Percentiles rank a stretch among this genome's conserved stretches.
These are phyloP conservation scores for Biscogniauxia sp. DNA, from an alignment of 2,329 filamentous ascomycete species.

Conservation along the genomic window DNA sequence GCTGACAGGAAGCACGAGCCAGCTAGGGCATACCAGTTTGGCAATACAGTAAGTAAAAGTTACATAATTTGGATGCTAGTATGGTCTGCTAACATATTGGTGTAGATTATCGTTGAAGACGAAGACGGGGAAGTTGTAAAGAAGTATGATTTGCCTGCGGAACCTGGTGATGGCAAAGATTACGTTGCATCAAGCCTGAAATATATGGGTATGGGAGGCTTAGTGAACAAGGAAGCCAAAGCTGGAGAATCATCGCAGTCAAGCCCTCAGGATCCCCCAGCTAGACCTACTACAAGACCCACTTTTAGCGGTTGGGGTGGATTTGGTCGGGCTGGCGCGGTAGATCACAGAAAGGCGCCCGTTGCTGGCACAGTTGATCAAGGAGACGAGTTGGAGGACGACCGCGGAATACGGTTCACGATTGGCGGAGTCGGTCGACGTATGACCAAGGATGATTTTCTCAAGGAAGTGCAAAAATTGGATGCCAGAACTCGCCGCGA, in stretches of 20 bases:
- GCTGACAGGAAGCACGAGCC: constrained; percentile 60
- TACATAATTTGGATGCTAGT: background rate
- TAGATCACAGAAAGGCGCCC: constrained; percentile 39
- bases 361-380: constrained; percentile 35
- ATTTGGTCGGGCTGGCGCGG: constrained; percentile 36
- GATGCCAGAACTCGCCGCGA: constrained; percentile 62
- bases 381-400: constrained; percentile 58
- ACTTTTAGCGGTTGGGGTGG: constrained; percentile 50
- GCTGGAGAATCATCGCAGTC: constrained; percentile 26
- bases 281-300: constrained; percentile 29
- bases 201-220: constrained; percentile 51
- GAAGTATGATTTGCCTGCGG: constrained; percentile 69
- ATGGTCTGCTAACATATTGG: constrained; percentile 27
- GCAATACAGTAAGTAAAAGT: constrained; percentile 61
- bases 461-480: constrained; percentile 69
- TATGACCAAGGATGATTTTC: constrained; percentile 79
- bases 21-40: constrained; percentile 81
- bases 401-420: constrained; percentile 72
- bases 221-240: constrained; percentile 38
- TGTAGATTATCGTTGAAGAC: constrained; percentile 79
- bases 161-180: constrained; percentile 44
- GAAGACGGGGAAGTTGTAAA: constrained; percentile 85
- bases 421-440: constrained; percentile 69
- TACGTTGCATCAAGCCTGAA: constrained; percentile 48
- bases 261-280: constrained; percentile 29